A percentile compares a stretch with the other conserved stretches of the same genome.
Conservation (phyloP, 2,329 filamentous ascomycete species). For the Setomelanomma holmii region DNA sequence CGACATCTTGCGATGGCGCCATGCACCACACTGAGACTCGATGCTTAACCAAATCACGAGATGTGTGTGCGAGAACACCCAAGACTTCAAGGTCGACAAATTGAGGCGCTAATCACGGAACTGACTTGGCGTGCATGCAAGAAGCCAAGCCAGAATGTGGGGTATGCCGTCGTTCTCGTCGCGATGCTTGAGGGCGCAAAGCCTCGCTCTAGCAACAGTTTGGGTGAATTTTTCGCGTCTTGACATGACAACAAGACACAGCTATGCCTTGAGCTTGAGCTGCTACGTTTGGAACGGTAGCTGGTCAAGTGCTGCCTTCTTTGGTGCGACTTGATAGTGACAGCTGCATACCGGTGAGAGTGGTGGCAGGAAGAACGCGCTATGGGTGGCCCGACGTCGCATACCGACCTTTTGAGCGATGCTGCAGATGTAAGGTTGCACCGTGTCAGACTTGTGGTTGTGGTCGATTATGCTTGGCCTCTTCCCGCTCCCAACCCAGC, state of each 20-base stretch:
- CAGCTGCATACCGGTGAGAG: background rate
- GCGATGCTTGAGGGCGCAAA: background rate
- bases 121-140: background rate
- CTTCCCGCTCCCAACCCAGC: too few species aligned
- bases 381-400: background rate
- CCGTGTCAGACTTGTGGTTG: background rate
- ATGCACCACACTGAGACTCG: too few species aligned
- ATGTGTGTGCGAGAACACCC: too few species aligned
- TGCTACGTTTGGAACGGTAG: too few species aligned
- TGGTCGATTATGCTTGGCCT: background rate
- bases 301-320: background rate
- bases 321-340: background rate
- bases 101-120: background rate
- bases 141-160: background rate
- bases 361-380: background rate
- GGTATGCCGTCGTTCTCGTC: background rate
- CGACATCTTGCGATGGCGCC: too few species aligned
- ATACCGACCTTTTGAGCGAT: background rate
- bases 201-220: background rate
- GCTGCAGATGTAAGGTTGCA: slow-evolving; percentile 1
- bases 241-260: background rate
- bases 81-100: background rate
- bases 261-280: background rate
- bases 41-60: too few species aligned
- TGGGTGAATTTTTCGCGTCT: background rate